A percentile compares a stretch with the other conserved stretches of the same genome.
Conservation (phyloP, 495 filamentous ascomycete genomes). For the Aspergillus sclerotioniger region DNA sequence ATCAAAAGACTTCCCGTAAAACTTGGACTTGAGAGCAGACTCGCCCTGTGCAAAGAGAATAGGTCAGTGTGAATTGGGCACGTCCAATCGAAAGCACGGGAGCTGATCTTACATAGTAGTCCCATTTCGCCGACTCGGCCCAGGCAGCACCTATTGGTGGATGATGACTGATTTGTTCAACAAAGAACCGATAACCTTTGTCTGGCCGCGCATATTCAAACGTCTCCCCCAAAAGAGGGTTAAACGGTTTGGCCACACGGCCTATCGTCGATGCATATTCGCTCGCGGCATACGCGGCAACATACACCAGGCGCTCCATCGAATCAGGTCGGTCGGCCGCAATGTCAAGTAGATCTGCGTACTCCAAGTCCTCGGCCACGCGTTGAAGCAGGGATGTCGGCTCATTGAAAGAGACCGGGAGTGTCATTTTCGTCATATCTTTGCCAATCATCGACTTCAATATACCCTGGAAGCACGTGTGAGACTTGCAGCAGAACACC, state of each 20-base stretch:
- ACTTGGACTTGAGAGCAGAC: slow-evolving; percentile 94
- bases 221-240: slow-evolving; percentile 91
- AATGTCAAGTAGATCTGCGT: slow-evolving; percentile 86
- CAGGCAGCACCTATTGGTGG: slow-evolving; percentile 92
- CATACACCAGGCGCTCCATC: slow-evolving; percentile 91
- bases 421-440: slow-evolving; percentile 99
- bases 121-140: slow-evolving; percentile 92
- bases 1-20: slow-evolving; percentile 96
- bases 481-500: neutral
- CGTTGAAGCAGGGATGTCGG: slow-evolving; percentile 96
- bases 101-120: slow-evolving; percentile 68
- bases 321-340: slow-evolving; percentile 84
- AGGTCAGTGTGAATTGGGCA: neutral
- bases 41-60: slow-evolving; percentile 59
- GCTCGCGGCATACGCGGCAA: slow-evolving; percentile 90
- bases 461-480: slow-evolving; percentile 65
- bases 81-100: neutral
- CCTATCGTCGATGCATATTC: slow-evolving; percentile 97
- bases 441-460: slow-evolving; percentile 99
- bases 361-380: slow-evolving; percentile 96
- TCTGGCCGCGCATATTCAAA: slow-evolving; percentile 96
- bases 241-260: slow-evolving; percentile 97
- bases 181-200: slow-evolving; percentile 96
- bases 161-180: slow-evolving; percentile 98
- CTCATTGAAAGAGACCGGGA: slow-evolving; percentile 98